Base-by-base conservation (phyloP, 176 grass and related monocot genomes). In the Leersia perrieri region DNA sequence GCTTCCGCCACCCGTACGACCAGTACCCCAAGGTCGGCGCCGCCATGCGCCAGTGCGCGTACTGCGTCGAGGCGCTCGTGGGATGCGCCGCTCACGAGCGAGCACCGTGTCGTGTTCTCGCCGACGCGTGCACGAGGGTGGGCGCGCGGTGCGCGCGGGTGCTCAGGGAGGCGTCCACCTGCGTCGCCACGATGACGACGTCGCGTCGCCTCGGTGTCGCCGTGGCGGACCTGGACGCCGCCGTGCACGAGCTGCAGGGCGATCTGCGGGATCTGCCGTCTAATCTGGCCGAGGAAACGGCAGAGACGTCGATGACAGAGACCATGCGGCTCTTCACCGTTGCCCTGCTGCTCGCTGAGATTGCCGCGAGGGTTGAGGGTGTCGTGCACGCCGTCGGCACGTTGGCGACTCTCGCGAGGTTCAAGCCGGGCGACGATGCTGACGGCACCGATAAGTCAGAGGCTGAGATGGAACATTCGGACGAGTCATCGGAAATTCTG, bases 21-120 rank as follows among this genome's bases (percentile, higher is more conserved):
- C 92, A 95, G 75, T 98, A 98, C 89, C 4, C 78, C 68, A 91
- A 84, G 78, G 57, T 98, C 38, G 92, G 92, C 53, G 61, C 87
- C 36, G 66, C 95, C 29, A 89, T 95, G 86, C 88, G 95, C 79
- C 83, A 80, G 66, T 94, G 92, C 29, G 95, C 95, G 29, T 95
- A 95, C 86, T 95, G 92, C 80, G 68, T 98, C 5, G 92, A 95
- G 84, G 84, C 90, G 65, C 88, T 98, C 44, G 67, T 29, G 73
- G 77, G 83, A 25, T 95, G 86, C 88, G 67, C 72, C 67, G 74
- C 86, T 9, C 70, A 71, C 5, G 63, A 75, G 9, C 68, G 65
- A 41, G 79, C 85, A 10, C 91, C 87, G 88, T 68, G 58, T 60
- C 87, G n/a, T n/a, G n/a, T 82, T 44, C 74, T 93, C 60, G 66